Evolutionary conservation across 2,329 filamentous ascomycete species (phyloP).

Genomic region (Huntiella abstrusa): DNA sequence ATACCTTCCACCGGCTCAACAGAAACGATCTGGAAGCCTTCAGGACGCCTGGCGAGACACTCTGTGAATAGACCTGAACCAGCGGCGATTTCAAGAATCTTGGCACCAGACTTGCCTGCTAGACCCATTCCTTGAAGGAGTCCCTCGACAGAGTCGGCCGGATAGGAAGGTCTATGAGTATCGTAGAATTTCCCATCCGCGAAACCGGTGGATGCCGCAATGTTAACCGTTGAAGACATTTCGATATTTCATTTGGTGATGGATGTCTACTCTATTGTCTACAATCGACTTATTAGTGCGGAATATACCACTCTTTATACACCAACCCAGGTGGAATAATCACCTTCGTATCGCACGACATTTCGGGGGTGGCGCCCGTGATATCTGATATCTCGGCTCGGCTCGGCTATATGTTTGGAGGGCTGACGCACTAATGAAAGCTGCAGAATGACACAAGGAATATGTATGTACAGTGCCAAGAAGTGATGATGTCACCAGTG

Average conservation of each 20-base stretch:
- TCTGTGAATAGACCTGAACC: conserved; percentile 57
- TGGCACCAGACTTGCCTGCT: conserved; percentile 24
- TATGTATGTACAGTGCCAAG: no score
- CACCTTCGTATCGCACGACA: no score
- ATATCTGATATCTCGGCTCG: no score
- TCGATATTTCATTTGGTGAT: background rate
- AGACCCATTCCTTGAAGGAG: conserved; percentile 39
- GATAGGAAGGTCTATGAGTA: conserved; percentile 48
- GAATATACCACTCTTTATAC: no score
- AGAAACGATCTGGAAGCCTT: conserved; percentile 40
- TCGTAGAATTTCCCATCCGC: conserved; percentile 47
- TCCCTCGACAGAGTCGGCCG: conserved; percentile 33
- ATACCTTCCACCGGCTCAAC: conserved; percentile 48
- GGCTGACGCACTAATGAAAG: no score
- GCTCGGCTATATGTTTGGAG: no score
- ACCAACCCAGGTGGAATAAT: no score
- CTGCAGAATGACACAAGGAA: no score
- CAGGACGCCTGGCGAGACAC: conserved; percentile 35
- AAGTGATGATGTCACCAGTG: no score
- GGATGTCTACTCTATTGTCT: background rate
- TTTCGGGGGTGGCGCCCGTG: no score
- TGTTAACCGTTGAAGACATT: conserved; percentile 28
- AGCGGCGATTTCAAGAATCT: conserved; percentile 44
- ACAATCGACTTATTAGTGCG: no score
- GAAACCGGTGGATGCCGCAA: conserved; percentile 37